These are phyloP conservation scores for Pythium rishiriense DNA, from an alignment of 352 stramenopile genomes.

Conservation along the genomic window DNA sequence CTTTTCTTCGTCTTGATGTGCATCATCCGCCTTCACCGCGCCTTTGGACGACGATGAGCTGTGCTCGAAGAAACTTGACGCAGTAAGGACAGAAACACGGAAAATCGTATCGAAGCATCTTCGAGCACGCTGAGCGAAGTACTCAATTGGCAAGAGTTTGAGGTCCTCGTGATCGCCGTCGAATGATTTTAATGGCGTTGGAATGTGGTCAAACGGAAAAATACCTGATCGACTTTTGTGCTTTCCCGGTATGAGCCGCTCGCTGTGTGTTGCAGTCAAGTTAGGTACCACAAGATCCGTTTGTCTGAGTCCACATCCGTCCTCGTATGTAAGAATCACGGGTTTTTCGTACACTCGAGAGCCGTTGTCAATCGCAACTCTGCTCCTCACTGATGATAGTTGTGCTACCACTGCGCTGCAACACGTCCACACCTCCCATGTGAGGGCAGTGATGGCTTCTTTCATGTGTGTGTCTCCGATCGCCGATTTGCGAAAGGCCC, in stretches of 20 bases:
- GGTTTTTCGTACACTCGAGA: constrained; percentile 17
- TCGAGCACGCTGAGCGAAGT: not conserved
- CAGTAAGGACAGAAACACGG: not conserved
- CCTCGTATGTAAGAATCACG: constrained; percentile 10
- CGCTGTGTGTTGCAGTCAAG: constrained; percentile 10
- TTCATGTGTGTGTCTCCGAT: not conserved
- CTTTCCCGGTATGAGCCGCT: constrained; percentile 7
- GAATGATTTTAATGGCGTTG: not conserved
- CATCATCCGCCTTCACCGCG: not conserved
- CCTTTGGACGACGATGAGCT: not conserved
- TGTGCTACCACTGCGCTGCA: constrained; percentile 1
- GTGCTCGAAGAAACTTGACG: constrained; percentile 2
- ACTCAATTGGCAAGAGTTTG: constrained; percentile 3
- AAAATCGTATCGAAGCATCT: constrained; percentile 25
- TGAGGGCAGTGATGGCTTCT: not conserved
- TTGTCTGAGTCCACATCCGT: not conserved
- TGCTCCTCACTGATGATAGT: not conserved
- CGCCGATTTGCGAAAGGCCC: not conserved
- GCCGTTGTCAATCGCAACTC: constrained; percentile 9
- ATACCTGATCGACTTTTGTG: not conserved
- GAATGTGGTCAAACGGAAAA: constrained; percentile 23
- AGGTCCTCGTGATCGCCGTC: not conserved
- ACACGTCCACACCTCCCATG: constrained; percentile 5
- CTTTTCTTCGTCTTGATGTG: not conserved
- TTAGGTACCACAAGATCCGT: constrained; percentile 13